Percentiles rank a stretch among this genome's conserved stretches.
Conservation (phyloP, 805 yeast species). For the Metschnikowia santaceciliae region DNA sequence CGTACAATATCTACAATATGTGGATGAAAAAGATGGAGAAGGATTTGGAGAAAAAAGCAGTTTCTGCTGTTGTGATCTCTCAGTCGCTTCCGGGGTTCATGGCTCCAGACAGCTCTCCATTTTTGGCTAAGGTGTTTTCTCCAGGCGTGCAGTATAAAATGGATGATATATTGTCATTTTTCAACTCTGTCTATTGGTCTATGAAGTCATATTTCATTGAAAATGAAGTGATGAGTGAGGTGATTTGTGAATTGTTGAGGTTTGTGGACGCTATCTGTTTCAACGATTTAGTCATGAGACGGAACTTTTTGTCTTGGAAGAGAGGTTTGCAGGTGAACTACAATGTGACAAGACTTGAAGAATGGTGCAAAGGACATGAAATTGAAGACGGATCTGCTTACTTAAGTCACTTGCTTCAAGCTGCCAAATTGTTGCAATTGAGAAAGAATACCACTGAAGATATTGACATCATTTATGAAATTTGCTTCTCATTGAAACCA, state of each 20-base stretch:
- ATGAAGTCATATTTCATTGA: conserved; percentile 90
- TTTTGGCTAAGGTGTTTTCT: conserved; percentile 77
- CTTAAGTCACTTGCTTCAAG: conserved; percentile 83
- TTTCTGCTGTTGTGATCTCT: conserved; percentile 91
- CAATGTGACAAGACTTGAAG: conserved; percentile 93
- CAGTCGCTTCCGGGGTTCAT: conserved; percentile 95
- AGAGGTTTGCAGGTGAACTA: conserved; percentile 95
- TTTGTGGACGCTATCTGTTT: conserved; percentile 91
- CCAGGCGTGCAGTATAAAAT: conserved; percentile 72
- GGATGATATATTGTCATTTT: conserved; percentile 89
- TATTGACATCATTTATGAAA: conserved; percentile 87
- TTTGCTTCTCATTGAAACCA: conserved; percentile 90
- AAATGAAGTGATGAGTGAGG: conserved; percentile 76
- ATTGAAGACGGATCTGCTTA: conserved; percentile 82
- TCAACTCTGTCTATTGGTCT: conserved; percentile 88
- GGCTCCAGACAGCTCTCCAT: conserved; percentile 78
- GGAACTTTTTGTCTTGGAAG: conserved; percentile 94
- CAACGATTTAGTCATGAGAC: conserved; percentile 91
- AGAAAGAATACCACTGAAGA: conserved; percentile 87
- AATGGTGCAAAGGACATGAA: conserved; percentile 96
- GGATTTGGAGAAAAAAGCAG: conserved; percentile 83
- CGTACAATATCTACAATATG: conserved; percentile 90
- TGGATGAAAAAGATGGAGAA: conserved; percentile 96
- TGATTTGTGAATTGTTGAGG: conserved; percentile 74
- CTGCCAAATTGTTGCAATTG: conserved; percentile 87